Conservation (phyloP, 495 filamentous ascomycete species). For the Hyaloscypha variabilis region DNA sequence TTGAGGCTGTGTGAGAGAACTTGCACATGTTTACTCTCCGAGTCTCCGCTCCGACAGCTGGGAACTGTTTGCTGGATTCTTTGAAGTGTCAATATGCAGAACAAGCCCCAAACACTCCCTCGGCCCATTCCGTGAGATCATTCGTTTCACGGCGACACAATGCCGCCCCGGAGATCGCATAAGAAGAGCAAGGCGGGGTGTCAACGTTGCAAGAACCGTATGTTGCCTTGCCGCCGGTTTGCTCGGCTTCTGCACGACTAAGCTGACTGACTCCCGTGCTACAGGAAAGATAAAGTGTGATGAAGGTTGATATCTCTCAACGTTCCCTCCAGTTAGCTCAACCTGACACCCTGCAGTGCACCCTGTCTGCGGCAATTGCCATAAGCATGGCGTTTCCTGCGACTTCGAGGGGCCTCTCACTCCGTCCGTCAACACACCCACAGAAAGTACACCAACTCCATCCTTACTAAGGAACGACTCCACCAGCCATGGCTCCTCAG, state of each 20-base stretch:
- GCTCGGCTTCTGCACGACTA: neutral
- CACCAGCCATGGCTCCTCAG: conserved; percentile 32
- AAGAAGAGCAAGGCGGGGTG: conserved; percentile 66
- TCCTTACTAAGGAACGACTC: conserved; percentile 15
- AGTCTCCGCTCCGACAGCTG: too few species aligned
- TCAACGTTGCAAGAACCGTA: conserved; percentile 55
- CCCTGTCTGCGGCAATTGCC: conserved; percentile 62
- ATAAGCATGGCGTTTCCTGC: conserved; percentile 64
- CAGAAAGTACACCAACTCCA: neutral
- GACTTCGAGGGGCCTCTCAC: conserved; percentile 51
- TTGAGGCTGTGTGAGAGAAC: neutral
- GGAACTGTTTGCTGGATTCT: neutral
- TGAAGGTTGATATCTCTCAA: neutral
- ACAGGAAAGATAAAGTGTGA: conserved; percentile 61
- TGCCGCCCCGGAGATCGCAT: conserved; percentile 59
- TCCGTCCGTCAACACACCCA: conserved; percentile 35
- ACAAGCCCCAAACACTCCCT: neutral
- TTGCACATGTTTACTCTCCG: too few species aligned
- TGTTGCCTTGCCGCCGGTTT: neutral
- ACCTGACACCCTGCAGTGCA: conserved; percentile 49
- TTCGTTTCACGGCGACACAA: conserved; percentile 29
- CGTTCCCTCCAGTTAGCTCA: neutral
- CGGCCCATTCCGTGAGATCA: conserved; percentile 11
- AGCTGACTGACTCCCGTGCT: neutral
- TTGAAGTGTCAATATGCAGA: conserved; percentile 13